Conservation (phyloP, 148 eudicot genomes). For the Vaccinium vitisidaea region DNA sequence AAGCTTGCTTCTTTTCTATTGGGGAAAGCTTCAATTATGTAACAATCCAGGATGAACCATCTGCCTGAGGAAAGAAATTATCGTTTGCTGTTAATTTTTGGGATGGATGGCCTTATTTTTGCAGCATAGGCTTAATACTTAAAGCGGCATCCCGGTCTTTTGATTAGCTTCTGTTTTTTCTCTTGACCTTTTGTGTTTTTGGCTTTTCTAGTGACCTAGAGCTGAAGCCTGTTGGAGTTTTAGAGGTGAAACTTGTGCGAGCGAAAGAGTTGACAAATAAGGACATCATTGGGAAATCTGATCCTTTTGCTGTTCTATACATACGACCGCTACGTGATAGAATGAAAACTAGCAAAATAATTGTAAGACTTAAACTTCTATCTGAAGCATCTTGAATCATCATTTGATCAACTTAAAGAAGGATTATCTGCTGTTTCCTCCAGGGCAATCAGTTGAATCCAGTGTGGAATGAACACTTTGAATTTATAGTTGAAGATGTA, state of each 20-base stretch:
- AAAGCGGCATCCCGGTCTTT: neutral
- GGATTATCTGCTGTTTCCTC: conserved; percentile 16
- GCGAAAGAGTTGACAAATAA: conserved; percentile 89
- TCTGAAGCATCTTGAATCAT: conserved; percentile 11
- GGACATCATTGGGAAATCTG: conserved; percentile 96
- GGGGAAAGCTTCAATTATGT: neutral
- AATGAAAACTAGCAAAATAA: conserved; percentile 83
- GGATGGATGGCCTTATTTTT: conserved; percentile 1
- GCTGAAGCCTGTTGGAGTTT: conserved; percentile 84
- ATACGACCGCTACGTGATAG: conserved; percentile 74
- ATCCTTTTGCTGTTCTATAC: conserved; percentile 87
- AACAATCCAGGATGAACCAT: neutral
- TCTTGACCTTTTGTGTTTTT: conserved; percentile 11
- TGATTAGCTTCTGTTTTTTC: conserved; percentile 5
- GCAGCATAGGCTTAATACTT: neutral
- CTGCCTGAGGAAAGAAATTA: neutral
- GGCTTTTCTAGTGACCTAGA: conserved; percentile 68
- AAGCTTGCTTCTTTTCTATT: neutral
- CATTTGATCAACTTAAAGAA: neutral
- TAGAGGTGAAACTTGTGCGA: conserved; percentile 98
- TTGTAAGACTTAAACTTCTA: conserved; percentile 49
- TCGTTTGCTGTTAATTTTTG: neutral
- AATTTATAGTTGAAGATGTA: conserved; percentile 84
- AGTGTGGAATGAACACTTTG: conserved; percentile 96
- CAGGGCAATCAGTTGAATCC: conserved; percentile 93